A percentile compares a stretch with the other conserved stretches of the same genome.
Conservation (phyloP, 2,329 filamentous ascomycete genomes). For the Beauveria medogensis region DNA sequence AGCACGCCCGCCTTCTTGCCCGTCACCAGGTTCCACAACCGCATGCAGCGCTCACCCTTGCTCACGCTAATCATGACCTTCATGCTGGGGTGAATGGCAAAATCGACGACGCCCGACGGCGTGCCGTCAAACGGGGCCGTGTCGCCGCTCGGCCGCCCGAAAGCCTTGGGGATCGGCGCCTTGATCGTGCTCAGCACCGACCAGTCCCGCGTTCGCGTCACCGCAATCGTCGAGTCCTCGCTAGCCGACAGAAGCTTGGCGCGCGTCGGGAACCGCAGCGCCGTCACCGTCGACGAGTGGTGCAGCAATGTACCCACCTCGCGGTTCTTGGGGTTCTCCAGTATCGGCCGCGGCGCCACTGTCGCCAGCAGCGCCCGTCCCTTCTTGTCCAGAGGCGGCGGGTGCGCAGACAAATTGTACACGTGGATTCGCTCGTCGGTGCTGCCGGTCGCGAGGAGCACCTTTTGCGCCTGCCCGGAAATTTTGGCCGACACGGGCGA, state of each 20-base stretch:
- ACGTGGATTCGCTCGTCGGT: slow-evolving; percentile 94
- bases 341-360: slow-evolving; percentile 63
- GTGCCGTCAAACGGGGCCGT: slow-evolving; percentile 74
- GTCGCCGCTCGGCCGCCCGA: slow-evolving; percentile 79
- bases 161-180: slow-evolving; percentile 72
- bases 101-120: slow-evolving; percentile 86
- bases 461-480: slow-evolving; percentile 62
- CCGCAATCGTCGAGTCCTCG: slow-evolving; percentile 85
- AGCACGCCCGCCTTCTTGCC: slow-evolving; percentile 92
- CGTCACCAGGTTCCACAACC: slow-evolving; percentile 93
- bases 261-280: slow-evolving; percentile 72
- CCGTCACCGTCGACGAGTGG: slow-evolving; percentile 74
- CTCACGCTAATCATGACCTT: slow-evolving; percentile 94
- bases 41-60: slow-evolving; percentile 82
- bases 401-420: slow-evolving; percentile 74
- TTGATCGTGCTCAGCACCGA: slow-evolving; percentile 80
- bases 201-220: slow-evolving; percentile 85
- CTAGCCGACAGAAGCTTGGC: slow-evolving; percentile 81
- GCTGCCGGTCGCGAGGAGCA: slow-evolving; percentile 83
- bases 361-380: slow-evolving; percentile 54
- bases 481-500: slow-evolving; percentile 62
- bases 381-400: slow-evolving; percentile 40
- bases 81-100: slow-evolving; percentile 91
- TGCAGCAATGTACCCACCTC: slow-evolving; percentile 82
- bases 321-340: slow-evolving; percentile 79